Base-by-base conservation (phyloP, 805 yeast genomes). In the Kluyveromyces siamensis region DNA sequence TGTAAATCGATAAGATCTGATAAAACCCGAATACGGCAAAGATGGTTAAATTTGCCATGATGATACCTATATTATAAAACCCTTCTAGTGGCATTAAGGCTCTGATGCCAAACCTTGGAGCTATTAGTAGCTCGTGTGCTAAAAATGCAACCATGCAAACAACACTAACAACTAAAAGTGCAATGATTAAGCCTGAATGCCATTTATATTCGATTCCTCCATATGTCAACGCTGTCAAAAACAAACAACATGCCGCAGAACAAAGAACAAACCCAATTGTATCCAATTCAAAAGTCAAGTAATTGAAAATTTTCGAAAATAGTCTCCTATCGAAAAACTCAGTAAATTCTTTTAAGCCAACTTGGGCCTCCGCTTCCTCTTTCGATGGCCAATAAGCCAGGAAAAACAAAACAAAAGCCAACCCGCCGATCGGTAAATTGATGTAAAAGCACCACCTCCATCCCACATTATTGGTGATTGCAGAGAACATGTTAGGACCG, bases 391-490 rank as follows among this genome's bases (percentile, higher is more conserved):
- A 54, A 47, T 59, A 58, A 38, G 54, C 49, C 13, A 49, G 4
- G 2, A 49, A 33, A 37, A 62, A 57, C 25, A 57, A n/a, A 2
- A 50, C 41, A 21, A 55, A 42, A 8, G 64, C 65, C 9, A 55
- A 30, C 1, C 83, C 87, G 16, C 86, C 85, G 37, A 82, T 63
- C 2, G 88, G 87, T 37, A 84, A 61, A 61, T 83, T 84, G 53
- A 84, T 71, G 64, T 79, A 84, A 60, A 83, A 84, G 56, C 87
- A 79, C 87, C 89, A 83, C 56, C 89, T 71, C 89, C 89, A 84
- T n/a, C 77, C 66, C 5, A 73, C 79, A 46, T 74, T 66, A 2
- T 77, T 65, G 1, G 85, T 72, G 49, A 84, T 75, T 0, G 80
- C 81, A 33, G 88, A 88, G 11, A 87, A 88, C 21, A 83, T 59